Evolutionary conservation across 192 early-diverging fungal species (phyloP).

Genomic region (Backusella australiensis): DNA sequence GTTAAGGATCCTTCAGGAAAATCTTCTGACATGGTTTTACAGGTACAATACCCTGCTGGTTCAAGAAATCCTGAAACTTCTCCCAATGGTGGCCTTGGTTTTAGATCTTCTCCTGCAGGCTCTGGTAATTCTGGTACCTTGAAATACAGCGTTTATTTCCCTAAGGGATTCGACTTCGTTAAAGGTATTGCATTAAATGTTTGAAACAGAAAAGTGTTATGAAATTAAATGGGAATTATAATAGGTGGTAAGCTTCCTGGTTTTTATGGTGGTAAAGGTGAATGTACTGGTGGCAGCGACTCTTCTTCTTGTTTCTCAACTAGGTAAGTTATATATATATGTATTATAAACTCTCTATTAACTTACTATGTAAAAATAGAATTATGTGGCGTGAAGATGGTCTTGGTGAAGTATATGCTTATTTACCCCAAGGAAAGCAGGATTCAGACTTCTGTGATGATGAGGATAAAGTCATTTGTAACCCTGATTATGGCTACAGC

Average conservation of each 20-base stretch:
- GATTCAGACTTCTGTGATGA: conserved; percentile 19
- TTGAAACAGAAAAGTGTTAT: background rate
- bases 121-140: conserved; percentile 11
- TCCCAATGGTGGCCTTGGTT: conserved; percentile 33
- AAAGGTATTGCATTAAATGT: conserved; percentile 29
- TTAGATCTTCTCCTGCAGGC: conserved; percentile 26
- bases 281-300: conserved; percentile 48
- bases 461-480: conserved; percentile 40
- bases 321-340: conserved; percentile 29
- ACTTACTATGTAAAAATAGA: conserved; percentile 12
- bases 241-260: conserved; percentile 58
- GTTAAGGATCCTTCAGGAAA: conserved; percentile 23
- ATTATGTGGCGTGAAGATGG: conserved; percentile 50
- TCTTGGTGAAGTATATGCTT: conserved; percentile 52
- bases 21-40: conserved; percentile 7
- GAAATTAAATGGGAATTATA: background rate
- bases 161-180: conserved; percentile 48
- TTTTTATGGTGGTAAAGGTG: conserved; percentile 46
- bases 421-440: conserved; percentile 27
- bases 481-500: conserved; percentile 48
- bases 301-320: conserved; percentile 52
- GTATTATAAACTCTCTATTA: background rate
- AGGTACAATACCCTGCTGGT: conserved; percentile 28
- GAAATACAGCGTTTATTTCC: conserved; percentile 41
- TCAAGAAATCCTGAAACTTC: conserved; percentile 24